Conservation (phyloP, 768 basidiomycete genomes). For the Kwoniella botswanensis region DNA sequence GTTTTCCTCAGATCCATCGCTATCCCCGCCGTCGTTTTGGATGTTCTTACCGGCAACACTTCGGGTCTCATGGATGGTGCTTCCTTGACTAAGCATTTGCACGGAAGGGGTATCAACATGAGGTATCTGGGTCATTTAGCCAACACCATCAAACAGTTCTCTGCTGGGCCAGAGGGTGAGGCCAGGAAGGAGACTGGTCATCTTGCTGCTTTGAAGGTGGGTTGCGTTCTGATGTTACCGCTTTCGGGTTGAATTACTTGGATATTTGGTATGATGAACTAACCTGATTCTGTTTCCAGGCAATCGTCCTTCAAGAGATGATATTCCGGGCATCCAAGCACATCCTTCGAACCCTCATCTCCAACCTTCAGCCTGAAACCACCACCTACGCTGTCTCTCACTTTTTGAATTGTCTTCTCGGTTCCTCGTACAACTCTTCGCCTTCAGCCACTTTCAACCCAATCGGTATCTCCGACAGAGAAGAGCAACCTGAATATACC, state of each 20-base stretch:
- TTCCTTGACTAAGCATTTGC: constrained; percentile 57
- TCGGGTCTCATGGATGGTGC: constrained; percentile 58
- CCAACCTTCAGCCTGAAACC: constrained; percentile 55
- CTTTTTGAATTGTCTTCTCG: constrained; percentile 62
- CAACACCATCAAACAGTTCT: constrained; percentile 52
- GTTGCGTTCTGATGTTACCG: not conserved
- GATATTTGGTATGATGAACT: no score
- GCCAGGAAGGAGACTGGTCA: constrained; percentile 38
- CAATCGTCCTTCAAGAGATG: constrained; percentile 60
- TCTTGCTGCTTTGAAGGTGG: constrained; percentile 52
- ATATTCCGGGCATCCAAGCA: constrained; percentile 61
- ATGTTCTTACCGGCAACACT: constrained; percentile 53
- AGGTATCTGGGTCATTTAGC: constrained; percentile 60
- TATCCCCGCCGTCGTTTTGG: constrained; percentile 57
- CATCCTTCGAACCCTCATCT: constrained; percentile 57
- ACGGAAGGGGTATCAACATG: constrained; percentile 62
- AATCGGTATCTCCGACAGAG: constrained; percentile 41
- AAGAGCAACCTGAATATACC: constrained; percentile 55
- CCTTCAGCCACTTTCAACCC: constrained; percentile 55
- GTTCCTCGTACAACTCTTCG: constrained; percentile 51
- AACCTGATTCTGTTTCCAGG: constrained; percentile 32
- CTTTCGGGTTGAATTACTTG: no score
- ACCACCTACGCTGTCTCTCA: constrained; percentile 58
- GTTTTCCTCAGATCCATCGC: constrained; percentile 58
- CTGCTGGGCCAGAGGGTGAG: constrained; percentile 39